phyloP scores from a whole-genome alignment of 1,284 basidiomycete species.

The Fomitopsis pinicola region DNA sequence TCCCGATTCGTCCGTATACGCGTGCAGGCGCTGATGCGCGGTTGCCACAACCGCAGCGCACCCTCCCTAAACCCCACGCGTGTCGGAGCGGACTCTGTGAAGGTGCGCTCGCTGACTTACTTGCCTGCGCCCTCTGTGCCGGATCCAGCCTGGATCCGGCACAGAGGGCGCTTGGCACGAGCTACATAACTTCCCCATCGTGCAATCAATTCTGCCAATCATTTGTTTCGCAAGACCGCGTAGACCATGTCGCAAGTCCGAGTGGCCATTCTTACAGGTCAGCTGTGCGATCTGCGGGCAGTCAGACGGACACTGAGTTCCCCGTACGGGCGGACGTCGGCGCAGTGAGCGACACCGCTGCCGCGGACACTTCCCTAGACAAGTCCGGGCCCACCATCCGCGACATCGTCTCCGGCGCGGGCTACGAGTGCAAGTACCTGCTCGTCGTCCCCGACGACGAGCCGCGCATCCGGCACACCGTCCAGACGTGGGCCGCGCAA shows the following conservation, averaged over 20 bases:
- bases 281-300: background rate
- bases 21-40: background rate
- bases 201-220: too few relatives aligned
- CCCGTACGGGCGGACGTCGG: background rate
- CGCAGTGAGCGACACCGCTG: conserved; percentile 66
- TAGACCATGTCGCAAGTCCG: conserved; percentile 11
- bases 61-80: background rate
- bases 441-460: conserved; percentile 63
- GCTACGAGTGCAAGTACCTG: conserved; percentile 33
- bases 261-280: conserved; percentile 29
- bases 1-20: background rate
- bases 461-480: conserved; percentile 40
- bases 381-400: conserved; percentile 62
- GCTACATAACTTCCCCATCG: background rate
- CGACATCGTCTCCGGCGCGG: conserved; percentile 41
- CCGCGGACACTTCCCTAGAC: conserved; percentile 47
- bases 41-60: background rate
- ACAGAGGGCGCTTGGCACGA: background rate
- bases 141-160: too few relatives aligned
- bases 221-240: background rate
- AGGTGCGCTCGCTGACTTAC: background rate
- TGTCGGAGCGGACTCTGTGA: background rate
- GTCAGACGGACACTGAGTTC: background rate
- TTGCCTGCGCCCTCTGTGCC: background rate
- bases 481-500: conserved; percentile 42